A percentile compares a stretch with the other conserved stretches of the same genome.
Conservation (phyloP, 768 basidiomycete species). For the Tremella yokohamensis region DNA sequence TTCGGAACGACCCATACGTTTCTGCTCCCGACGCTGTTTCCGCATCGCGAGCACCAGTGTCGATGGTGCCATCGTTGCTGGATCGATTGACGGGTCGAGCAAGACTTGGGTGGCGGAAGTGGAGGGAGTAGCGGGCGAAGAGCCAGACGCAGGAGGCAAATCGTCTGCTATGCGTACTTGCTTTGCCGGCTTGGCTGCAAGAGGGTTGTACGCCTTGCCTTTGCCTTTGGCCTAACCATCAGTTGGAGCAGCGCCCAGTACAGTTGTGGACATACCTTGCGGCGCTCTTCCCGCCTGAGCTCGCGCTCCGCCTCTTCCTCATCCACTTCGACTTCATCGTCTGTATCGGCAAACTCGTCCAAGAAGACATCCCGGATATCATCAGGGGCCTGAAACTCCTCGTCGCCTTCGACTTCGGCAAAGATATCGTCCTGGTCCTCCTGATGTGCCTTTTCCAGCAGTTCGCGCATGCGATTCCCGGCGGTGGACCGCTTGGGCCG, state of each 20-base stretch:
- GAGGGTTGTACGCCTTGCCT: constrained; percentile 32
- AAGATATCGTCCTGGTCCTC: constrained; percentile 47
- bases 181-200: constrained; percentile 19
- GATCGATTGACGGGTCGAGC: constrained; percentile 25
- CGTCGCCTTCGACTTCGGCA: constrained; percentile 45
- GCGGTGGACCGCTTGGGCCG: constrained; percentile 45
- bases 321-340: constrained; percentile 46
- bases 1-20: constrained; percentile 31
- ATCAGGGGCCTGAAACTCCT: constrained; percentile 43
- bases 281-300: constrained; percentile 30
- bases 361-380: constrained; percentile 44
- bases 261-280: constrained; percentile 28
- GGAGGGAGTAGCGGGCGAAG: constrained; percentile 1
- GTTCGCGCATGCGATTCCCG: constrained; percentile 48
- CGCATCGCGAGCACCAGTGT: constrained; percentile 38
- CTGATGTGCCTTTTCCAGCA: constrained; percentile 48
- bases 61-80: constrained; percentile 34
- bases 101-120: background rate
- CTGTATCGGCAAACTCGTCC: constrained; percentile 49
- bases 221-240: constrained; percentile 40
- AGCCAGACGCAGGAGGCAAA: background rate
- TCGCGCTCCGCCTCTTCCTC: constrained; percentile 39
- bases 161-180: constrained; percentile 5
- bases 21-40: constrained; percentile 36
- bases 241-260: background rate